phyloP scores from a whole-genome alignment of 352 stramenopile species.

The Globisporangium alternatum region DNA sequence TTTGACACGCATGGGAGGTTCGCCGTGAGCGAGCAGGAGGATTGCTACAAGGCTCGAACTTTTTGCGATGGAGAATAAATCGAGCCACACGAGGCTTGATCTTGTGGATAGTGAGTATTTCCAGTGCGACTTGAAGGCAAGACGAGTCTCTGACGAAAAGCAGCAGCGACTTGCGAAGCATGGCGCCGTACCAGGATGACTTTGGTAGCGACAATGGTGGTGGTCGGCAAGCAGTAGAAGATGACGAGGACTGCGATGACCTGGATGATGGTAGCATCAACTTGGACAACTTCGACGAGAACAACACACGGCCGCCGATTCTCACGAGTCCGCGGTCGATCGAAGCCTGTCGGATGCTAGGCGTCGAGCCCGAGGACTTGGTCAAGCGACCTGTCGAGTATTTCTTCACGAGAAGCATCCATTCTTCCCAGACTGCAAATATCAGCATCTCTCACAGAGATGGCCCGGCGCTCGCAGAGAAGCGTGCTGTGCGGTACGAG shows the following conservation, averaged over 20 bases:
- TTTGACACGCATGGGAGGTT: slow-evolving; percentile 6
- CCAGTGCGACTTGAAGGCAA: not conserved
- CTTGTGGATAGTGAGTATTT: not conserved
- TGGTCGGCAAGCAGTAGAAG: not conserved
- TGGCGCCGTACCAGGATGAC: slow-evolving; percentile 4
- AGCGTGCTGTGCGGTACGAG: slow-evolving; percentile 61
- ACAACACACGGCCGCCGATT: slow-evolving; percentile 29
- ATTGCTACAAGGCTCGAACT: no score
- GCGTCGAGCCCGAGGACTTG: slow-evolving; percentile 64
- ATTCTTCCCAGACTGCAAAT: not conserved
- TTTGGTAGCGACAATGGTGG: not conserved
- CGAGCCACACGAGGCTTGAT: not conserved
- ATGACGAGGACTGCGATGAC: slow-evolving; percentile 4
- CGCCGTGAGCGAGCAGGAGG: no score
- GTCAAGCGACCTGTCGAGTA: slow-evolving; percentile 50
- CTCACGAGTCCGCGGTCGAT: slow-evolving; percentile 69
- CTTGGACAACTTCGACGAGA: slow-evolving; percentile 70
- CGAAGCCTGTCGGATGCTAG: slow-evolving; percentile 69
- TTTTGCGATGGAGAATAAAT: not conserved
- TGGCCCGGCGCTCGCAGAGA: slow-evolving; percentile 37
- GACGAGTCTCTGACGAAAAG: not conserved
- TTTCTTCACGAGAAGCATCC: slow-evolving; percentile 38
- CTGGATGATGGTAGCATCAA: slow-evolving; percentile 25
- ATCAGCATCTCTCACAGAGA: slow-evolving; percentile 16
- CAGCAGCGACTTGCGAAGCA: not conserved